A percentile compares a stretch with the other conserved stretches of the same genome.
Conservation (phyloP, 2,329 filamentous ascomycete genomes). For the Emmonsiellopsis sp. region DNA sequence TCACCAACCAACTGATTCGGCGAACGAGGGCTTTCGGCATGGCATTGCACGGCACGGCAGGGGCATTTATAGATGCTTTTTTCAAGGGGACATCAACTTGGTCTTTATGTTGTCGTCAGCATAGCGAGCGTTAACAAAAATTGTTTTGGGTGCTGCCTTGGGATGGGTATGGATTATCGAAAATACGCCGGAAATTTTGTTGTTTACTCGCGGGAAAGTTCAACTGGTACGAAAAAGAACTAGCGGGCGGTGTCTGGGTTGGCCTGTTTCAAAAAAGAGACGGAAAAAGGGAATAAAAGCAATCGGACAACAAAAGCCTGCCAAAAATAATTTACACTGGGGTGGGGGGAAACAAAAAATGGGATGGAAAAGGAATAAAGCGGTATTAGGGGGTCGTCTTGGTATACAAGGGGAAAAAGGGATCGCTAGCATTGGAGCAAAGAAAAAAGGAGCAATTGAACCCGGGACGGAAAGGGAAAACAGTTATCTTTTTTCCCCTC, state of each 20-base stretch:
- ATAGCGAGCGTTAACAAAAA: slow-evolving; percentile 8
- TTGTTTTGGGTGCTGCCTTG: not conserved
- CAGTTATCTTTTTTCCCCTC: slow-evolving; percentile 1
- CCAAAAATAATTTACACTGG: slow-evolving; percentile 4
- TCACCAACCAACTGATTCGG: slow-evolving; percentile 1
- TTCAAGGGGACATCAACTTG: slow-evolving; percentile 3
- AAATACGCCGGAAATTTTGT: not conserved
- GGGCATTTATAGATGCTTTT: slow-evolving; percentile 6
- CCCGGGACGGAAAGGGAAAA: not conserved
- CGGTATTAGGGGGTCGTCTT: slow-evolving; percentile 1
- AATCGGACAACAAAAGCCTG: slow-evolving; percentile 3
- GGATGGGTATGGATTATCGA: not conserved
- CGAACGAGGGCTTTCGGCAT: slow-evolving; percentile 6
- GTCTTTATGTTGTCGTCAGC: slow-evolving; percentile 10
- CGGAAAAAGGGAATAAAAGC: slow-evolving; percentile 6
- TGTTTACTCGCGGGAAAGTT: not conserved
- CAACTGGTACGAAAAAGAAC: not conserved
- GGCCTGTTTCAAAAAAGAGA: slow-evolving; percentile 11
- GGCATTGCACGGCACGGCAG: slow-evolving; percentile 1
- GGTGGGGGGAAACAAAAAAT: slow-evolving; percentile 3
- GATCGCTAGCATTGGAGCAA: not conserved
- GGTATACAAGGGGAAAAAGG: not conserved
- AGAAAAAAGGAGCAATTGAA: slow-evolving; percentile 3
- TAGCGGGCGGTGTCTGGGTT: not conserved
- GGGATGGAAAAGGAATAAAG: slow-evolving; percentile 4